Conservation (phyloP, 768 basidiomycete genomes). For the Suillus occidentalis region DNA sequence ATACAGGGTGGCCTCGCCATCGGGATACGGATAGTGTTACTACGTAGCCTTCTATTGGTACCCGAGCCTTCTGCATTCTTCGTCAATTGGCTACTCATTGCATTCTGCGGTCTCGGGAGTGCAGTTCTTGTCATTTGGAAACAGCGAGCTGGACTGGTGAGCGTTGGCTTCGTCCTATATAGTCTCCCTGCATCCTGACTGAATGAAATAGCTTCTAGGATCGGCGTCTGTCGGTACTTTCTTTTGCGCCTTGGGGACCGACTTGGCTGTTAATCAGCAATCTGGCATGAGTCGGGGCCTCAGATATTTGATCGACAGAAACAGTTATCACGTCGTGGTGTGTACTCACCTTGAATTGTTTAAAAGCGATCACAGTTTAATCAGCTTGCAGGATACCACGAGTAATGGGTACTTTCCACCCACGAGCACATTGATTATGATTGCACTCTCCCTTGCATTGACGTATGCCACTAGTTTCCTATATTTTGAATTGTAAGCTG, state of each 20-base stretch:
- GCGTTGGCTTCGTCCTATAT: conserved; percentile 19
- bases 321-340: conserved; percentile 55
- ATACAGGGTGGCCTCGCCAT: conserved; percentile 57
- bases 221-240: conserved; percentile 66
- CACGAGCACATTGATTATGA: conserved; percentile 46
- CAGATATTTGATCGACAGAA: conserved; percentile 63
- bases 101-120: conserved; percentile 41
- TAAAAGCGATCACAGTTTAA: conserved; percentile 6
- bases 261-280: conserved; percentile 57
- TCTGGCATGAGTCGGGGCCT: conserved; percentile 63
- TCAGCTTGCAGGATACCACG: conserved; percentile 44
- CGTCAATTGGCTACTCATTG: conserved; percentile 56
- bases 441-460: conserved; percentile 53
- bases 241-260: conserved; percentile 52
- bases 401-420: conserved; percentile 51
- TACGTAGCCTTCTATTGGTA: conserved; percentile 51
- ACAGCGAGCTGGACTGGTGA: conserved; percentile 52
- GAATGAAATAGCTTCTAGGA: conserved; percentile 17
- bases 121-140: conserved; percentile 43
- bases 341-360: conserved; percentile 19
- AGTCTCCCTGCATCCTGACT: neutral
- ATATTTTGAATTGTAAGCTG: neutral
- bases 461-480: conserved; percentile 43
- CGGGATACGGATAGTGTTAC: conserved; percentile 52
- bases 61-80: conserved; percentile 34